Evolutionary conservation across 75 land plant genomes (phyloP).

Genomic region (Azolla pinnata): DNA sequence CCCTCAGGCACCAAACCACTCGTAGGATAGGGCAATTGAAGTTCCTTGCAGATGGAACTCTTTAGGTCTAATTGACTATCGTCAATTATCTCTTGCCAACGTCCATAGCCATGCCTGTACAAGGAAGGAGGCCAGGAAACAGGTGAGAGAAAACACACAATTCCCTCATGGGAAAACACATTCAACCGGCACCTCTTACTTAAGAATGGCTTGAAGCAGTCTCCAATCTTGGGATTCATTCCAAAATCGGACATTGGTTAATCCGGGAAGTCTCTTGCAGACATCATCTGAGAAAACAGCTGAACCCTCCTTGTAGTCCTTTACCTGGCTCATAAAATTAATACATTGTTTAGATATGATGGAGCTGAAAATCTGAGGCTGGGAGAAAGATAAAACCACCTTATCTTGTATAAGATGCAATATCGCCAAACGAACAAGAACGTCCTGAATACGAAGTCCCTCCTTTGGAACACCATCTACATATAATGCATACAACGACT

Average conservation of each 20-base stretch:
- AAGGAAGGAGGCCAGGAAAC: too few relatives aligned
- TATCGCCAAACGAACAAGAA: slow-evolving; percentile 72
- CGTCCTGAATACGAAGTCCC: slow-evolving; percentile 78
- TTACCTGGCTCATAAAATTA: slow-evolving; percentile 34
- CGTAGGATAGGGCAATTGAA: slow-evolving; percentile 42
- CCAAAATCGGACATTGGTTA: slow-evolving; percentile 63
- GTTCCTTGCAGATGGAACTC: slow-evolving; percentile 48
- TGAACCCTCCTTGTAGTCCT: slow-evolving; percentile 29
- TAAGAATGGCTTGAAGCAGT: slow-evolving; percentile 64
- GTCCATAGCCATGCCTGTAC: slow-evolving; percentile 94
- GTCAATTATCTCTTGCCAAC: slow-evolving; percentile 86
- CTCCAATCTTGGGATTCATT: slow-evolving; percentile 70
- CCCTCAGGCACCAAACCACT: background rate
- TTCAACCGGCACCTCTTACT: too few relatives aligned
- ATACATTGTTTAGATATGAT: too few relatives aligned
- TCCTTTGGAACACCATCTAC: slow-evolving; percentile 99
- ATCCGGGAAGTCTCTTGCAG: slow-evolving; percentile 28
- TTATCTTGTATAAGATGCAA: slow-evolving; percentile 60
- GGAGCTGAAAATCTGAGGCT: too few relatives aligned
- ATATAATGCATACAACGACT: background rate
- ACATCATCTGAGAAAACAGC: slow-evolving; percentile 46
- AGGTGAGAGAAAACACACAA: too few relatives aligned
- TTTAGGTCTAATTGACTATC: slow-evolving; percentile 55
- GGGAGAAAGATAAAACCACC: too few relatives aligned
- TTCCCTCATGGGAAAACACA: too few relatives aligned